Conservation (phyloP, 768 basidiomycete species). For the Rhodotorula graminis region DNA sequence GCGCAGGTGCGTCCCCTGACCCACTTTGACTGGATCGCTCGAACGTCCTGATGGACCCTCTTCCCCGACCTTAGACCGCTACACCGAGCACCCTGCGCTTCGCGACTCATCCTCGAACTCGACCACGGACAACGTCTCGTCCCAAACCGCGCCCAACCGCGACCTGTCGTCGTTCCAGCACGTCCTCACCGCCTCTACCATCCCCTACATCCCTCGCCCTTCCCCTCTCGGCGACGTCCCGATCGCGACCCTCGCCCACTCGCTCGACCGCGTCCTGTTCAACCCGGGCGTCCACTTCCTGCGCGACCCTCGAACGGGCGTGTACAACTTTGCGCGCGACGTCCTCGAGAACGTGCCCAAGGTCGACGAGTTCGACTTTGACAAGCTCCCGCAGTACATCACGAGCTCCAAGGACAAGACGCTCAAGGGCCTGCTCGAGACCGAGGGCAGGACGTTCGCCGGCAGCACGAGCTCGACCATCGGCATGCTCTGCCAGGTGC, state of each 20-base stretch:
- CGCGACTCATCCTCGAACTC: not conserved
- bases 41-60: too few relatives aligned
- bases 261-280: slow-evolving; percentile 67
- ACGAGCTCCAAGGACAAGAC: slow-evolving; percentile 70
- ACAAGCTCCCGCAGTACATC: slow-evolving; percentile 66
- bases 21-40: too few relatives aligned
- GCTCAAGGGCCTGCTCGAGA: slow-evolving; percentile 53
- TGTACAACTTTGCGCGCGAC: slow-evolving; percentile 71
- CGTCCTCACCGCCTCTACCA: slow-evolving; percentile 3
- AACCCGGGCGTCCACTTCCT: slow-evolving; percentile 80
- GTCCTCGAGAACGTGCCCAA: slow-evolving; percentile 68
- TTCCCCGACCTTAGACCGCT: not conserved
- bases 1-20: too few relatives aligned
- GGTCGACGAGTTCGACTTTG: slow-evolving; percentile 78
- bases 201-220: slow-evolving; percentile 3
- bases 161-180: slow-evolving; percentile 21
- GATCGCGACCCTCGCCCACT: slow-evolving; percentile 61
- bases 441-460: slow-evolving; percentile 60
- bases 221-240: slow-evolving; percentile 16
- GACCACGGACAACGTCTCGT: too few relatives aligned
- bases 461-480: slow-evolving; percentile 73
- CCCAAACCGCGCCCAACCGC: not conserved
- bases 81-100: slow-evolving; percentile 12
- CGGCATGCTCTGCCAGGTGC: slow-evolving; percentile 36
- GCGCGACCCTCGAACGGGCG: slow-evolving; percentile 73